phyloP scores from a whole-genome alignment of 805 yeast genomes.

The Hemisphaericaspora nanyangensis region DNA sequence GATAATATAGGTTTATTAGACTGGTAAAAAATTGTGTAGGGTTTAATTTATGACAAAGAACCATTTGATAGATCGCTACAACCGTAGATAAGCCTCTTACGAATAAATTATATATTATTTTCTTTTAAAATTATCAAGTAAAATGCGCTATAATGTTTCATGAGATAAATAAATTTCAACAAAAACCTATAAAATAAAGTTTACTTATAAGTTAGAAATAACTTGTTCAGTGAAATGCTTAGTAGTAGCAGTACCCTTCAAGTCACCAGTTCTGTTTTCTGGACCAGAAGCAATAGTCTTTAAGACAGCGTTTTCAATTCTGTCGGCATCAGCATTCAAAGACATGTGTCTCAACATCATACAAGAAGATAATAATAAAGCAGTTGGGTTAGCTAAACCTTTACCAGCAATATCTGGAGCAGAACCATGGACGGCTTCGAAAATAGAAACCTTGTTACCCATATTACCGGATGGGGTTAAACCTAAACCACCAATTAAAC shows the following conservation, averaged over 20 bases:
- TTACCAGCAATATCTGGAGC: conserved; percentile 99
- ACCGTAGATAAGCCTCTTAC: too few relatives aligned
- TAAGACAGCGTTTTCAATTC: conserved; percentile 83
- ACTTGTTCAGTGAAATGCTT: conserved; percentile 88
- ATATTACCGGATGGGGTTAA: conserved; percentile 98
- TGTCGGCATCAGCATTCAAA: conserved; percentile 73
- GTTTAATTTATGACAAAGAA: too few relatives aligned
- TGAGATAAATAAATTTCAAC: too few relatives aligned
- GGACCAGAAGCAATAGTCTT: conserved; percentile 92
- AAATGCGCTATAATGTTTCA: too few relatives aligned
- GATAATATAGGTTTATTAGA: too few relatives aligned
- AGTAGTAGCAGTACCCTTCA: conserved; percentile 90
- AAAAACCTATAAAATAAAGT: too few relatives aligned
- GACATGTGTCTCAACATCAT: conserved; percentile 99
- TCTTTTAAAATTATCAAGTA: too few relatives aligned
- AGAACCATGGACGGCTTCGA: conserved; percentile 99
- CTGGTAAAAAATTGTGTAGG: too few relatives aligned
- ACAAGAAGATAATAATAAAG: conserved; percentile 88
- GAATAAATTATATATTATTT: too few relatives aligned
- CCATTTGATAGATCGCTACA: too few relatives aligned
- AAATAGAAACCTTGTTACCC: conserved; percentile 97
- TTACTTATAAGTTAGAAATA: conserved; percentile 65
- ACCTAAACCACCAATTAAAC: conserved; percentile 98
- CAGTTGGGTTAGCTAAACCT: conserved; percentile 99
- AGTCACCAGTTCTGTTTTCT: conserved; percentile 94